These are phyloP conservation scores for Pestalotiopsis sp. DNA, from an alignment of 2,329 filamentous ascomycete genomes.

Conservation along the genomic window DNA sequence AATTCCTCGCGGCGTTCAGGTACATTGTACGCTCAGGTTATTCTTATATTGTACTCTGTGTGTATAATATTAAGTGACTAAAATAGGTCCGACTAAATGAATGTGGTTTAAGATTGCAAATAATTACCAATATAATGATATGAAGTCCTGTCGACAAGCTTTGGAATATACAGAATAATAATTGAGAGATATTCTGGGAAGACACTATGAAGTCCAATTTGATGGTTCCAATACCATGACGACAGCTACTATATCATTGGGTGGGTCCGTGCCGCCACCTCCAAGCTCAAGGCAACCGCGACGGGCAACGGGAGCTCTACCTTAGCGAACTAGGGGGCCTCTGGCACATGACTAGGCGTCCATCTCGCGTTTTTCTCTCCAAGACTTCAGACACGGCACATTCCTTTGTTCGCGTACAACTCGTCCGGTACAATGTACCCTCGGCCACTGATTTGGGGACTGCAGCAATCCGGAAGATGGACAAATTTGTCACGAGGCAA, in stretches of 20 bases:
- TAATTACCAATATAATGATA: too few species aligned
- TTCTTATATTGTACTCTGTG: too few species aligned
- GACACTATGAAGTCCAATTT: background rate
- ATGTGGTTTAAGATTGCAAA: too few species aligned
- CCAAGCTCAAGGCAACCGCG: background rate
- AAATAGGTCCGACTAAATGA: too few species aligned
- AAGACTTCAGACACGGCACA: background rate
- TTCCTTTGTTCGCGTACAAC: background rate
- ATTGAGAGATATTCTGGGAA: too few species aligned
- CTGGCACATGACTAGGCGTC: conserved; percentile 12
- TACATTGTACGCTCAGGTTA: too few species aligned
- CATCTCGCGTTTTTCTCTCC: conserved; percentile 1
- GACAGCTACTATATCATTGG: background rate
- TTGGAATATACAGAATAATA: too few species aligned
- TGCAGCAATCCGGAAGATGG: conserved; percentile 20
- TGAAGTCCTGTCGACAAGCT: too few species aligned
- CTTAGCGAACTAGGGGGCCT: background rate
- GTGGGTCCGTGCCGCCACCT: background rate
- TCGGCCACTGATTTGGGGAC: background rate
- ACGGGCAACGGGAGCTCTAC: background rate
- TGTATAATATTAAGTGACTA: too few species aligned
- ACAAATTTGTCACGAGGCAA: conserved; percentile 30
- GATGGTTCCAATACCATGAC: background rate
- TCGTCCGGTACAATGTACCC: conserved; percentile 1
- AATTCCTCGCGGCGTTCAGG: too few species aligned